Base-by-base conservation (phyloP, 495 filamentous ascomycete species). In the Penicillium diatomitis region DNA sequence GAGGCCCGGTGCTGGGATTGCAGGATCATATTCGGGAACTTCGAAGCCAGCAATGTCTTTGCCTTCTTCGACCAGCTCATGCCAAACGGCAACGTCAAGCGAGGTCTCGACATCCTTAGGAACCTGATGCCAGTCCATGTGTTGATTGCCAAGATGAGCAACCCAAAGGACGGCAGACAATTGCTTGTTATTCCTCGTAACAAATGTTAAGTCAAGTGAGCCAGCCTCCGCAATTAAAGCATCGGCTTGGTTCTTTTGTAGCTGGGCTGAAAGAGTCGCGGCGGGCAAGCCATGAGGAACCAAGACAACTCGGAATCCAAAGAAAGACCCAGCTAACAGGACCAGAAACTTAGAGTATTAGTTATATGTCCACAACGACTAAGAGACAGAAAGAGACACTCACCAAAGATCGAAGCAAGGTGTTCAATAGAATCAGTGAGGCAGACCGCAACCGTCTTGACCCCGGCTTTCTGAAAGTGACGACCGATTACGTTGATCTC, bases 391-490 rank as follows among this genome's bases (percentile, higher is more conserved):
- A 12, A 11, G 5, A 4, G n/a, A 20, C 30, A 8, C 71, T 30
- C 63, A 85, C 82, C 81, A 56, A 87, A 87, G n/a, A 85, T 64
- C 27, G 79, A 68, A 29, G 76, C 80, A 38, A 98, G 70, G 44
- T 94, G 81, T 66, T 97, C 92, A 58, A 95, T 74, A 40, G 88
- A 94, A 71, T 99, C 96, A 3, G 90, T 89, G 29, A 97, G 79
- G 64, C 92, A 94, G 53, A 99, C 77, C 28, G 88, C 92, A 29
- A 97, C 86, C 33, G 80, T 83, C 61, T 83, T 83, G n/a, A 76
- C 84, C 10, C 80, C 79, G 50, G 84, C 75, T 8, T 66, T 57
- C 51, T 82, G 75, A 38, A 97, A 69, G 53, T 90, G 76, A 52
- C 80, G 73, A 50, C 92, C 92, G 50, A 97, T 82, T 6, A 94